These are phyloP conservation scores for Termitomyces sp. DNA, from an alignment of 768 basidiomycete genomes.

Conservation along the genomic window DNA sequence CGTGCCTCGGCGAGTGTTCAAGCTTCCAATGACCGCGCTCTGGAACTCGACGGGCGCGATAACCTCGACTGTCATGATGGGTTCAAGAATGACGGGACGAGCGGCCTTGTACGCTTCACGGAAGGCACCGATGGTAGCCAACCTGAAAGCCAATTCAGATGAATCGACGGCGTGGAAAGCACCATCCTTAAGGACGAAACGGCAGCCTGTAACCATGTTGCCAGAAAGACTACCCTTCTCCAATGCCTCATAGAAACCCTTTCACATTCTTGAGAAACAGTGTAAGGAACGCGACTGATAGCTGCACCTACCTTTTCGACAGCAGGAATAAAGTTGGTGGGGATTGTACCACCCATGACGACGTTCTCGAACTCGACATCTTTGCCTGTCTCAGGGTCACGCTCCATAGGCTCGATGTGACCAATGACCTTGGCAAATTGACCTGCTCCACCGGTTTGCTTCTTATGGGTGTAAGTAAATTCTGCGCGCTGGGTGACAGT, in stretches of 20 bases:
- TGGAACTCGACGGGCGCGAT: constrained; percentile 97
- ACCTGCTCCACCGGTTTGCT: constrained; percentile 96
- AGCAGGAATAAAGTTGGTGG: constrained; percentile 88
- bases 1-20: constrained; percentile 89
- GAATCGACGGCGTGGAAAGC: constrained; percentile 94
- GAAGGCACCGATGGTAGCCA: constrained; percentile 90
- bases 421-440: constrained; percentile 95
- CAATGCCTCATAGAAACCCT: constrained; percentile 95
- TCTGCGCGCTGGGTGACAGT: constrained; percentile 80
- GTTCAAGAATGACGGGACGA: constrained; percentile 83
- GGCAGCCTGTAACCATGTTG: constrained; percentile 80
- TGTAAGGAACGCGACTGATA: background rate
- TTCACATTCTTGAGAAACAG: background rate
- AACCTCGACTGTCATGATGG: constrained; percentile 98
- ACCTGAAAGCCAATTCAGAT: constrained; percentile 91
- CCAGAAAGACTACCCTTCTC: constrained; percentile 90
- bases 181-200: constrained; percentile 89
- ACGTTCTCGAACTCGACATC: constrained; percentile 80
- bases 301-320: constrained; percentile 72
- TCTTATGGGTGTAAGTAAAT: constrained; percentile 94
- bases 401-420: constrained; percentile 85
- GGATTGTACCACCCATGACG: constrained; percentile 92
- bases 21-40: constrained; percentile 87
- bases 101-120: constrained; percentile 81
- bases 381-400: constrained; percentile 70